Evolutionary conservation across 768 basidiomycete species (phyloP).

Genomic region (Rhodotorula paludigena): DNA sequence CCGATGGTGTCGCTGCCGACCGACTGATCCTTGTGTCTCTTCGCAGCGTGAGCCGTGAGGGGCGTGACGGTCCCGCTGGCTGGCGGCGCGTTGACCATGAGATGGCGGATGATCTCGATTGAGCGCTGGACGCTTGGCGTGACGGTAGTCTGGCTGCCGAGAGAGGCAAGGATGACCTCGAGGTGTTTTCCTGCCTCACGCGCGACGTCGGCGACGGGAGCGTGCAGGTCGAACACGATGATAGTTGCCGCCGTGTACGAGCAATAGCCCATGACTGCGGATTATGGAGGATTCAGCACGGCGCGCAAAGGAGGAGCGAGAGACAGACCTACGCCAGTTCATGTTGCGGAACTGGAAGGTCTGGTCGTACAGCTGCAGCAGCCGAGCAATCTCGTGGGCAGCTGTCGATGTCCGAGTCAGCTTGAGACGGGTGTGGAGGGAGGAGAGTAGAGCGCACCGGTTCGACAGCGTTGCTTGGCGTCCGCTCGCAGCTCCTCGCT

Average conservation of each 20-base stretch:
- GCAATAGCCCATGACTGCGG: slow-evolving; percentile 1
- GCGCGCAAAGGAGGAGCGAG: too few relatives aligned
- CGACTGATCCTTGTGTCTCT: too few relatives aligned
- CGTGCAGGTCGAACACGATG: background rate
- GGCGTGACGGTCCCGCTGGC: background rate
- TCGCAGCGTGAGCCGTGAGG: too few relatives aligned
- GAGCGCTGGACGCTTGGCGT: background rate
- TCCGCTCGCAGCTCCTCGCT: background rate
- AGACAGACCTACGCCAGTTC: too few relatives aligned
- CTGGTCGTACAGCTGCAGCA: background rate
- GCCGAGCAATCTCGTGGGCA: background rate
- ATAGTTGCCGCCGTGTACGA: background rate
- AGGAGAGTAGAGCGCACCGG: background rate
- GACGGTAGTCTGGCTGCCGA: background rate
- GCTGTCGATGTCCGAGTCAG: background rate
- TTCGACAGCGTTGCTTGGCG: background rate
- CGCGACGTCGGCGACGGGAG: background rate
- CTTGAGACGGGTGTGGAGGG: background rate
- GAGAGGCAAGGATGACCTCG: background rate
- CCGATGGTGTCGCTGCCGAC: too few relatives aligned
- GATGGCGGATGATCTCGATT: background rate
- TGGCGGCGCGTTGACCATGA: background rate
- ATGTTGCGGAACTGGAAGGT: slow-evolving; percentile 1
- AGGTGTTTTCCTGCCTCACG: background rate
- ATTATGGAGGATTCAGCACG: too few relatives aligned